A percentile compares a stretch with the other conserved stretches of the same genome.
Evolutionary conservation across 2,329 filamentous ascomycete species (phyloP).

Genomic region (Pyricularia grisea): DNA sequence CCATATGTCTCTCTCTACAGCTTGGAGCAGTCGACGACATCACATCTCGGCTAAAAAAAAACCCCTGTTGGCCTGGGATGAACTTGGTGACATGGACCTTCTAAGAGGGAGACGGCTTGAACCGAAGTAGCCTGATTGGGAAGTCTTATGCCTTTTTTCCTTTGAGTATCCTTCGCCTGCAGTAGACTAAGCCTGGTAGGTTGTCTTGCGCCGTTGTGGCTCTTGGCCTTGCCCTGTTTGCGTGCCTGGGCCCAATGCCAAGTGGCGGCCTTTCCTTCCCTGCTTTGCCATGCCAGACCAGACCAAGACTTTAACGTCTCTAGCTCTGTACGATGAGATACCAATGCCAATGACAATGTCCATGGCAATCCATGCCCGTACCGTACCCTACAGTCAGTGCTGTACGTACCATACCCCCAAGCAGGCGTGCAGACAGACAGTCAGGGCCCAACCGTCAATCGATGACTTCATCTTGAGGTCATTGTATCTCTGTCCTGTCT

Average conservation of each 20-base stretch:
- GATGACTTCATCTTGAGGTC: neutral
- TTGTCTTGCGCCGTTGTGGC: neutral
- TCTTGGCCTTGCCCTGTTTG: neutral
- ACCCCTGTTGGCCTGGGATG: neutral
- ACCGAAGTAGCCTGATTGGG: neutral
- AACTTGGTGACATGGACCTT: neutral
- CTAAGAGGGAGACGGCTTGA: neutral
- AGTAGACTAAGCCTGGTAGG: neutral
- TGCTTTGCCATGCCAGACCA: neutral
- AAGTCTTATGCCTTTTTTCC: neutral
- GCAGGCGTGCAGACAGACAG: neutral
- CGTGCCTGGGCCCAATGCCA: neutral
- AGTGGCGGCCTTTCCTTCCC: neutral
- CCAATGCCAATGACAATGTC: too few species aligned
- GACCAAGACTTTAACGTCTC: neutral
- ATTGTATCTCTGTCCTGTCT: neutral
- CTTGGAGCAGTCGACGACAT: neutral
- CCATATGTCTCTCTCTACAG: neutral
- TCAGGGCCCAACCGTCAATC: neutral
- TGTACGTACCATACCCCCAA: neutral
- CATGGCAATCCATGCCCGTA: too few species aligned
- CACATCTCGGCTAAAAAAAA: neutral
- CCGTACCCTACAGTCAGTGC: too few species aligned
- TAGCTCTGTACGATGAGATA: neutral
- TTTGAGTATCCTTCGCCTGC: neutral